These are phyloP conservation scores for Globisporangium nagaii DNA, from an alignment of 352 stramenopile species.

Conservation along the genomic window DNA sequence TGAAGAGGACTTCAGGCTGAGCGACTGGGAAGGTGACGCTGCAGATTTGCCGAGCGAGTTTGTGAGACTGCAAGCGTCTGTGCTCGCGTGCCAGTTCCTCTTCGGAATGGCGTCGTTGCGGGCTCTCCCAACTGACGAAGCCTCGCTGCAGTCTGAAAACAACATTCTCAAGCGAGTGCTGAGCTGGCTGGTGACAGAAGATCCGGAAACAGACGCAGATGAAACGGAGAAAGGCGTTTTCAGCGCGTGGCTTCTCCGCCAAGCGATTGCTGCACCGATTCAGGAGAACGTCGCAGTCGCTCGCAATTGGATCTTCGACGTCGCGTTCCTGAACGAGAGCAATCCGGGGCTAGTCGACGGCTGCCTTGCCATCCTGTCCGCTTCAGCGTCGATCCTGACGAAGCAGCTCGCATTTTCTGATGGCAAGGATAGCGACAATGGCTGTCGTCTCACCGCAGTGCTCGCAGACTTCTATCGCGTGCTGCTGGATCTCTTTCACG, in stretches of 20 bases:
- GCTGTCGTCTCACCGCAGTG: background rate
- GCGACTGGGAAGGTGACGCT: background rate
- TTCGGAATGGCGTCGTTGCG: slow-evolving; percentile 29
- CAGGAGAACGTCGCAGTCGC: background rate
- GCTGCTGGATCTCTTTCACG: slow-evolving; percentile 32
- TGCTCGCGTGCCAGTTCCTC: slow-evolving; percentile 29
- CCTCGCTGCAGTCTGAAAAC: background rate
- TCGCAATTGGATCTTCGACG: slow-evolving; percentile 61
- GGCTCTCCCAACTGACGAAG: background rate
- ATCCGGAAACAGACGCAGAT: slow-evolving; percentile 9
- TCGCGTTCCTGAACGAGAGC: slow-evolving; percentile 36
- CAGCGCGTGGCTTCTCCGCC: slow-evolving; percentile 28
- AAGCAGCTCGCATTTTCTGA: slow-evolving; percentile 4
- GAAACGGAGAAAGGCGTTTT: slow-evolving; percentile 15
- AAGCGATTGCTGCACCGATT: background rate
- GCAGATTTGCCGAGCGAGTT: background rate
- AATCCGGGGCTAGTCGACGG: slow-evolving; percentile 16
- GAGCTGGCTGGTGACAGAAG: background rate
- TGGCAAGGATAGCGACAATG: slow-evolving; percentile 3
- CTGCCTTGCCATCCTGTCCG: slow-evolving; percentile 24
- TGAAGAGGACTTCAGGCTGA: background rate
- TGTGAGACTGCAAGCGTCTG: slow-evolving; percentile 5
- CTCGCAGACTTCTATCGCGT: slow-evolving; percentile 22
- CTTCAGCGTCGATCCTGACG: slow-evolving; percentile 15
- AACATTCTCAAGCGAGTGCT: slow-evolving; percentile 2